Evolutionary conservation across 352 stramenopile species (phyloP), one percentile per base, ranked within the genome.

Genomic region (Hyaloperonospora brassicae): DNA sequence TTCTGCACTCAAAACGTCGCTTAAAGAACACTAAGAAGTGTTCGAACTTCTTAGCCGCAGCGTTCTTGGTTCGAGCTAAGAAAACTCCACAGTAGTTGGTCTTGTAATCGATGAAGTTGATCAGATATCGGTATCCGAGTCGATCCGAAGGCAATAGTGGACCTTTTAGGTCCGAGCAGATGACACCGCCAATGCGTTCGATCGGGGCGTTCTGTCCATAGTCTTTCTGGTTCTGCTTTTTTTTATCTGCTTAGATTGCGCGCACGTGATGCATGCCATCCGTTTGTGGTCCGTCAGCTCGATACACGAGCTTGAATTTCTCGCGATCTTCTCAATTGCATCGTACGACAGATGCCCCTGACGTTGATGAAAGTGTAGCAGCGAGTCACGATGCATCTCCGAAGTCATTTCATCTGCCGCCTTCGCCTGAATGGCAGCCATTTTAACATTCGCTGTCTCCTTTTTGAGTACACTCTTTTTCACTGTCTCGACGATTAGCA

Each of bases 81-180:
- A 59, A 53, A 0, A 48, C 11, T 1, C 53, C 25, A 10, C 53
- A 59, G n/a, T 50, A 54, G 12, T 59, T 59, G 4, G 25, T 38
- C 30, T 50, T 44, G n/a, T 59, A 24, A 13, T 59, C 53, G 10
- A 59, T 40, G 14, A 59, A 50, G n/a, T 48, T 53, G 25, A 59
- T 50, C 45, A 53, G 7, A 31, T 31, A 31, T 31, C 27, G 7
- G 7, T 31, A 8, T 7, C 27, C 27, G 27, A 31, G 27, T 31
- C 27, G 27, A 31, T 31, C 27, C 7, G 27, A 3, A 31, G 3
- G 27, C 27, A 7, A n/a, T 11, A 42, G n/a, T 42, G 5, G 36
- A 14, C 36, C 36, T 21, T 42, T 5, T 13, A 42, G n/a, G 14
- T 42, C 36, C 3, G 36, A 42, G 3, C 36, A 42, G n/a, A 42